These are phyloP conservation scores for Tuber microsphaerosporum DNA, from an alignment of 495 filamentous ascomycete species.

Conservation along the genomic window DNA sequence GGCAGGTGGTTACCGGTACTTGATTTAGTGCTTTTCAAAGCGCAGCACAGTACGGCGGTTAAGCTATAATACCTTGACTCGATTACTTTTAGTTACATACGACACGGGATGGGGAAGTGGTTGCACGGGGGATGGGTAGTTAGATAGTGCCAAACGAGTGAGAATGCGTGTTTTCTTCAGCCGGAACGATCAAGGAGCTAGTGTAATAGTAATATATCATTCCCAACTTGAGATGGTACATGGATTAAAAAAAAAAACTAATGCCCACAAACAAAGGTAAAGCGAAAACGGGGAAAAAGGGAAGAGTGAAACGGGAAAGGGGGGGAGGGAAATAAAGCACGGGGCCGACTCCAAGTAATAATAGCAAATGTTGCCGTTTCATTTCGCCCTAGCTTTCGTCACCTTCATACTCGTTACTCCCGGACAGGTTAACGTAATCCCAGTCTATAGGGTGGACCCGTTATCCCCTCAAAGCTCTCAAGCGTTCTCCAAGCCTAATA, in stretches of 20 bases:
- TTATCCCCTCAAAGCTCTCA: conserved; percentile 41
- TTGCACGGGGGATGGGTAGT: not conserved
- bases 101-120: not conserved
- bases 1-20: not conserved
- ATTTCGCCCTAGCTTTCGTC: not conserved
- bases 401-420: conserved; percentile 7
- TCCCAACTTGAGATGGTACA: not conserved
- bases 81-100: not conserved
- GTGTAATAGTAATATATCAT: not conserved
- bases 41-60: not conserved
- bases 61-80: not conserved
- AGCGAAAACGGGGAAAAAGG: conserved; percentile 11
- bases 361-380: not conserved
- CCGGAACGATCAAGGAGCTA: not conserved
- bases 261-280: not conserved
- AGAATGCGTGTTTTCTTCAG: not conserved
- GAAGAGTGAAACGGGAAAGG: conserved; percentile 10
- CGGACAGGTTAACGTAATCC: not conserved
- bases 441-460: not conserved
- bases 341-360: conserved; percentile 17
- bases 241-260: conserved; percentile 5
- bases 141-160: not conserved
- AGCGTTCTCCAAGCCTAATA: conserved; percentile 32
- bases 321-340: conserved; percentile 12
- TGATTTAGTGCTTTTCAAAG: not conserved